A percentile compares a stretch with the other conserved stretches of the same genome.
These are phyloP conservation scores for Powellomyces hirtus DNA, from an alignment of 192 early-diverging fungal species.

Conservation along the genomic window DNA sequence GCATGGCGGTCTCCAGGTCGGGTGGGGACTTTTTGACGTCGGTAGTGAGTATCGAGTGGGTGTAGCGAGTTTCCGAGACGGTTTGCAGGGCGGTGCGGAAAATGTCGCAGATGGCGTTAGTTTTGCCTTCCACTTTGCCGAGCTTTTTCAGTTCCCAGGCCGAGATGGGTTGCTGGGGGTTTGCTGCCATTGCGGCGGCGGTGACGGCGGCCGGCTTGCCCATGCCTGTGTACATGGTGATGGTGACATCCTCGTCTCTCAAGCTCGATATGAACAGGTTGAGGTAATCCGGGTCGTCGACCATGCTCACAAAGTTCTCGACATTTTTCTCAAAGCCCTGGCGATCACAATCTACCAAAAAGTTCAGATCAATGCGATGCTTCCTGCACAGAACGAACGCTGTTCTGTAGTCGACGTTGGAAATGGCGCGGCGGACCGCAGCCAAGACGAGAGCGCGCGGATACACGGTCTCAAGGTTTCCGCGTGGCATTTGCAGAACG, in stretches of 20 bases:
- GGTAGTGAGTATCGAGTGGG: slow-evolving; percentile 81
- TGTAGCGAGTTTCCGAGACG: slow-evolving; percentile 52
- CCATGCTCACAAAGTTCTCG: slow-evolving; percentile 67
- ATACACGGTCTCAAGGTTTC: slow-evolving; percentile 90
- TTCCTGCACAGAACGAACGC: slow-evolving; percentile 83
- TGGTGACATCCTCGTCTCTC: slow-evolving; percentile 78
- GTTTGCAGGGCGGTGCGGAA: slow-evolving; percentile 62
- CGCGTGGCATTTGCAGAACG: slow-evolving; percentile 93
- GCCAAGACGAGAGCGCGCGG: slow-evolving; percentile 88
- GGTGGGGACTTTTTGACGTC: slow-evolving; percentile 79
- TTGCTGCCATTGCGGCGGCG: not conserved
- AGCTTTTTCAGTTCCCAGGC: not conserved
- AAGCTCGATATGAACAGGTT: slow-evolving; percentile 88
- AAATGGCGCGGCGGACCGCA: slow-evolving; percentile 60
- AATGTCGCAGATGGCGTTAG: slow-evolving; percentile 70
- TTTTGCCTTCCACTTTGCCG: slow-evolving; percentile 49
- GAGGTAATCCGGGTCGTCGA: slow-evolving; percentile 80
- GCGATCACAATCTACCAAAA: slow-evolving; percentile 79
- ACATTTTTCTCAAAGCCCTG: slow-evolving; percentile 67
- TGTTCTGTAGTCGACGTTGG: slow-evolving; percentile 66
- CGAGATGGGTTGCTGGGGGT: not conserved
- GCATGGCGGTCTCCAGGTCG: slow-evolving; percentile 77
- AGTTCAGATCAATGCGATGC: slow-evolving; percentile 92
- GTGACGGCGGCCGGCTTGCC: not conserved
- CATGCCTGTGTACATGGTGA: slow-evolving; percentile 69